Percentiles rank a stretch among this genome's conserved stretches.
Conservation (phyloP, 2,329 filamentous ascomycete genomes). For the Pseudogymnoascus pannorum region DNA sequence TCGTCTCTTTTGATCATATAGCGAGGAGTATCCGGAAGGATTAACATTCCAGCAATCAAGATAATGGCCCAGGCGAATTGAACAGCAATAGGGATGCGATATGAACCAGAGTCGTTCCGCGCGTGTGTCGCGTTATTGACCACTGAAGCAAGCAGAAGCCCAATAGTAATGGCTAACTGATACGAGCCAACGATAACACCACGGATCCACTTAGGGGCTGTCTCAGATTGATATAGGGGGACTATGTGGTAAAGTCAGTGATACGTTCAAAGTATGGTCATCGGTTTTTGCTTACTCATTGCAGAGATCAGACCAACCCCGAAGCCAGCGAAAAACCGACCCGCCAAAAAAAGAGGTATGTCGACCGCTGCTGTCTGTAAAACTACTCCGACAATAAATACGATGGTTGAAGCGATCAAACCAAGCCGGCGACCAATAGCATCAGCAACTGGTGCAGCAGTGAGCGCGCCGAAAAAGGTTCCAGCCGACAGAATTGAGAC, state of each 20-base stretch:
- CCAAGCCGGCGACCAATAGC: constrained; percentile 56
- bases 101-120: constrained; percentile 54
- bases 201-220: constrained; percentile 75
- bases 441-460: constrained; percentile 55
- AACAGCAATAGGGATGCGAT: constrained; percentile 68
- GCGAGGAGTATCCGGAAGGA: constrained; percentile 74
- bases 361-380: constrained; percentile 57
- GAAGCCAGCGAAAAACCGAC: constrained; percentile 66
- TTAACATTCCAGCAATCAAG: constrained; percentile 57
- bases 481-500: constrained; percentile 71
- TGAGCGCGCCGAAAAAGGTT: constrained; percentile 67
- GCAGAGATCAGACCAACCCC: constrained; percentile 69
- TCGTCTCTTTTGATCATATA: constrained; percentile 65
- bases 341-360: constrained; percentile 60
- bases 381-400: constrained; percentile 62
- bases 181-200: constrained; percentile 69
- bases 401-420: constrained; percentile 52
- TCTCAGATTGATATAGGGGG: constrained; percentile 74
- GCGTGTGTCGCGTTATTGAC: constrained; percentile 60
- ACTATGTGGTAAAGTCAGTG: constrained; percentile 40
- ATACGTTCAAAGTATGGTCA: neutral
- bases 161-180: constrained; percentile 68
- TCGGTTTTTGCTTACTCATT: constrained; percentile 38
- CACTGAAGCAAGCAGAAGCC: constrained; percentile 58
- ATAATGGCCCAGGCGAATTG: constrained; percentile 68